Evolutionary conservation across 2,329 filamentous ascomycete species (phyloP).

Genomic region (Magnaporthiopsis poae): DNA sequence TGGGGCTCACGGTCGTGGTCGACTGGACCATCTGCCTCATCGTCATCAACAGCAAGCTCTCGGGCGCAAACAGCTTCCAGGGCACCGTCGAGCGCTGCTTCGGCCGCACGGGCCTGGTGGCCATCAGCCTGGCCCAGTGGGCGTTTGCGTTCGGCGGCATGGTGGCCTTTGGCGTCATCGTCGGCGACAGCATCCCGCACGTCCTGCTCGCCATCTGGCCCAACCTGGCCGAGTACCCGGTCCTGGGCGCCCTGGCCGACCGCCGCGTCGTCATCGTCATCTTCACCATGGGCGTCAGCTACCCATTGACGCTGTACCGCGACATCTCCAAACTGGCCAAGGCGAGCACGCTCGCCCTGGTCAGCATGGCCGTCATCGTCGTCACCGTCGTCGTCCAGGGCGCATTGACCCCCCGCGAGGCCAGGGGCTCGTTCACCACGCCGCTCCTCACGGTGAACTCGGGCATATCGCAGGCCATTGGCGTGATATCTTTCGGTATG

Average conservation of each 20-base stretch:
- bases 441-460: conserved; percentile 68
- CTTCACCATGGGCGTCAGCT: conserved; percentile 77
- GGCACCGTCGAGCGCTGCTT: conserved; percentile 94
- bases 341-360: conserved; percentile 81
- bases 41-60: conserved; percentile 94
- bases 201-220: conserved; percentile 79
- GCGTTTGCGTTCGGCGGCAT: conserved; percentile 97
- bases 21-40: conserved; percentile 98
- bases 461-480: conserved; percentile 90
- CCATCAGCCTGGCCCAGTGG: conserved; percentile 87
- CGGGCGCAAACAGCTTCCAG: conserved; percentile 87
- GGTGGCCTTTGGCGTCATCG: conserved; percentile 95
- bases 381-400: conserved; percentile 80
- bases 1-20: conserved; percentile 70
- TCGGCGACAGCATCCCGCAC: conserved; percentile 90
- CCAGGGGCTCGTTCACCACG: conserved; percentile 60
- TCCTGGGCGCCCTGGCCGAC: conserved; percentile 74
- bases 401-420: conserved; percentile 59
- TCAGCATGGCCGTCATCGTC: conserved; percentile 88
- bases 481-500: conserved; percentile 89
- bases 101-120: conserved; percentile 74
- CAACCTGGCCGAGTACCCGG: conserved; percentile 57
- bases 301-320: conserved; percentile 82
- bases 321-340: conserved; percentile 98
- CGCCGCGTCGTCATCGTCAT: conserved; percentile 77